Percentiles rank a stretch among this genome's conserved stretches.
phyloP scores from a whole-genome alignment of 768 basidiomycete species.

The Mycena pura region DNA sequence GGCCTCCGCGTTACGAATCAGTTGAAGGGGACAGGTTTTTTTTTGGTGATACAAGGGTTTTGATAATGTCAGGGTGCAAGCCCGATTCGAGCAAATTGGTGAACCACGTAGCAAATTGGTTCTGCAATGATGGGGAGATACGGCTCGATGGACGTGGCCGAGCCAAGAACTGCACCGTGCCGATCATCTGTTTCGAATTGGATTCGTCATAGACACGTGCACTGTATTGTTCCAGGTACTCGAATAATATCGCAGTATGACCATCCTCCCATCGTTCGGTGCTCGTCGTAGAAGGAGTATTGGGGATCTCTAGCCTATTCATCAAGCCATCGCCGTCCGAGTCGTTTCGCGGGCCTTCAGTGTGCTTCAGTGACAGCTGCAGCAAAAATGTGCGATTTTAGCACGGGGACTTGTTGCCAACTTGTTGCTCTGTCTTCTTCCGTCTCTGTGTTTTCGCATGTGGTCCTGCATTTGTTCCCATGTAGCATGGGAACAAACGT shows the following conservation, averaged over 20 bases:
- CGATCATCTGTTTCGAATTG: not conserved
- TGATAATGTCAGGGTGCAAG: not conserved
- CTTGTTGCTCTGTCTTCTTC: no score
- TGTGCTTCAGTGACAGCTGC: no score
- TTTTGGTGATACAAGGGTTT: not conserved
- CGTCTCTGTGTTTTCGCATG: no score
- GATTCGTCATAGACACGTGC: not conserved
- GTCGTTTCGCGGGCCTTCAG: not conserved
- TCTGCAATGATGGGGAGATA: not conserved
- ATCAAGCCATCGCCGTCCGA: not conserved
- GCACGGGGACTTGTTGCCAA: not conserved
- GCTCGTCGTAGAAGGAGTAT: not conserved
- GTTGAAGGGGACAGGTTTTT: not conserved
- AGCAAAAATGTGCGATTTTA: not conserved
- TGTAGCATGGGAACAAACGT: no score
- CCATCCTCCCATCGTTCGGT: not conserved
- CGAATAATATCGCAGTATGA: not conserved
- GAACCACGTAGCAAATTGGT: not conserved
- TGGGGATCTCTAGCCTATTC: not conserved
- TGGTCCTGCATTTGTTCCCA: no score
- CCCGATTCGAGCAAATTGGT: not conserved
- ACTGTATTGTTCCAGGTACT: not conserved
- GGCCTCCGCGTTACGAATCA: no score
- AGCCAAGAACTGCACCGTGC: not conserved
- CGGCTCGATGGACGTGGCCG: not conserved